Evolutionary conservation across 257 asterid genomes (phyloP).

Genomic region (Plectranthus barbatus): DNA sequence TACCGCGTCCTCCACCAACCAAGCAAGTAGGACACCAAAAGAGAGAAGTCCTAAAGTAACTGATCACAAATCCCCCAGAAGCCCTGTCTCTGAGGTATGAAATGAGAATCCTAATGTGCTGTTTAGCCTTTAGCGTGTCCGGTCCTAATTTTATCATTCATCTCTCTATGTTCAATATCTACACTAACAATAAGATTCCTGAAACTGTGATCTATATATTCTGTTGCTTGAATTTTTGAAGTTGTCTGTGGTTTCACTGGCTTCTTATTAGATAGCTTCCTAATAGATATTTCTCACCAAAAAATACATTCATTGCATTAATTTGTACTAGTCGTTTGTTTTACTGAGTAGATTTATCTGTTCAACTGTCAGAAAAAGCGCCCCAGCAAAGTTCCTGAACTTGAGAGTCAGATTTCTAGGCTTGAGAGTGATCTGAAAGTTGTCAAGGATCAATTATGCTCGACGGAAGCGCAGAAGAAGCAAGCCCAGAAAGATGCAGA

Average conservation of each 20-base stretch:
- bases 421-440: slow-evolving; percentile 70
- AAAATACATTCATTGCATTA: not conserved
- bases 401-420: slow-evolving; percentile 63
- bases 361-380: slow-evolving; percentile 40
- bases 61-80: slow-evolving; percentile 45
- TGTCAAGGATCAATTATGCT: slow-evolving; percentile 59
- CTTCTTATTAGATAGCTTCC: no score
- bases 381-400: slow-evolving; percentile 46
- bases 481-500: slow-evolving; percentile 61
- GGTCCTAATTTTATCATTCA: not conserved
- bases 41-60: slow-evolving; percentile 57
- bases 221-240: not conserved
- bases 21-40: slow-evolving; percentile 36
- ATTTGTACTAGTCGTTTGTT: not conserved
- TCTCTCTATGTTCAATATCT: not conserved
- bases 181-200: not conserved
- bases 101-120: not conserved
- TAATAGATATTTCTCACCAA: no score
- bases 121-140: not conserved
- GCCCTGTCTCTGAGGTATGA: slow-evolving; percentile 59
- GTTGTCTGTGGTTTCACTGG: no score
- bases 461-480: slow-evolving; percentile 61
- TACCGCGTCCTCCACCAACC: slow-evolving; percentile 50
- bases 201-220: not conserved
- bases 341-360: not conserved